Evolutionary conservation across 1,284 basidiomycete species (phyloP).

Genomic region (Cutaneotrichosporon cavernicola): DNA sequence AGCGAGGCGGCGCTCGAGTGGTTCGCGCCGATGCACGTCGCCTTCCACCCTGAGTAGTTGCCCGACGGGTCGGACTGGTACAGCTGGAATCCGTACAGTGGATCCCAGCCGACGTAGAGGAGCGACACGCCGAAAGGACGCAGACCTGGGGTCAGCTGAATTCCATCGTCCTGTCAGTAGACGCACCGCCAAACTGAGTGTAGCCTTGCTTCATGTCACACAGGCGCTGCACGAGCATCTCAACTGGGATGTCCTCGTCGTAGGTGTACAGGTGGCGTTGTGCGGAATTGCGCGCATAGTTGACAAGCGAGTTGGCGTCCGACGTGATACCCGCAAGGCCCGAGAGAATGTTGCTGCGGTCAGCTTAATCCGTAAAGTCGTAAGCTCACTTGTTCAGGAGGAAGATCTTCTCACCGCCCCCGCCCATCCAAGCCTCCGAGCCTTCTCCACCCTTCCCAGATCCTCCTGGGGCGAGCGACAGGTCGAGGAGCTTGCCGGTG

Average conservation of each 20-base stretch:
- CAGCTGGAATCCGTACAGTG: slow-evolving; percentile 93
- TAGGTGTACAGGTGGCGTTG: slow-evolving; percentile 85
- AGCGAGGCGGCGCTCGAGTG: slow-evolving; percentile 67
- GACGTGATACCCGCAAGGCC: slow-evolving; percentile 95
- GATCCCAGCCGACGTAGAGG: slow-evolving; percentile 94
- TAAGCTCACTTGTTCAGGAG: slow-evolving; percentile 67
- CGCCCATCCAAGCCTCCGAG: slow-evolving; percentile 61
- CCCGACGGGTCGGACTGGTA: slow-evolving; percentile 98
- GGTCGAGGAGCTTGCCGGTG: slow-evolving; percentile 93
- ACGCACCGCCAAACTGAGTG: slow-evolving; percentile 89
- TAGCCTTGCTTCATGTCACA: slow-evolving; percentile 99
- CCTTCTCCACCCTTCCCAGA: slow-evolving; percentile 66
- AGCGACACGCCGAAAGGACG: slow-evolving; percentile 97
- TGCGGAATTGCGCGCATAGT: slow-evolving; percentile 86
- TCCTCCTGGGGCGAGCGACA: slow-evolving; percentile 74
- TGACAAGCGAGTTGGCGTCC: slow-evolving; percentile 96
- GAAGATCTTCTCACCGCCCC: slow-evolving; percentile 97
- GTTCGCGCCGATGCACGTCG: slow-evolving; percentile 95
- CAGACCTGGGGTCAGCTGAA: slow-evolving; percentile 62
- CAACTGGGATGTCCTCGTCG: slow-evolving; percentile 97
- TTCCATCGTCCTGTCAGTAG: background rate
- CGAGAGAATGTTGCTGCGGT: slow-evolving; percentile 80
- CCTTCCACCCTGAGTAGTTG: slow-evolving; percentile 99
- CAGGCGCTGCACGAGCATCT: slow-evolving; percentile 86
- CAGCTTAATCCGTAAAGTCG: background rate